Conservation (phyloP, 306 rosid species). For the Adenanthera pavonina region DNA sequence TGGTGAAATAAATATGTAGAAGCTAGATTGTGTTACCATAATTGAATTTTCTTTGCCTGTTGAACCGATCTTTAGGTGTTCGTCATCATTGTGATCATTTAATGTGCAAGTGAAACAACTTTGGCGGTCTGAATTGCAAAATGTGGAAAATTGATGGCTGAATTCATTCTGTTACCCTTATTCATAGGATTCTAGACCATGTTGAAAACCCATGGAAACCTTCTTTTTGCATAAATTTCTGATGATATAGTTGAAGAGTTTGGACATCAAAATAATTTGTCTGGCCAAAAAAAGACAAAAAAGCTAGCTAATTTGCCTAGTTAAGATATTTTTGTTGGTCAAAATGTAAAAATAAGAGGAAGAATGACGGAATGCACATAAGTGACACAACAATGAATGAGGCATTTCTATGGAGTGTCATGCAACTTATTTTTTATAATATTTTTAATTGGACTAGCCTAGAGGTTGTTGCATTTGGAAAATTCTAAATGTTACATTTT, state of each 20-base stretch:
- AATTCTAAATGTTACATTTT: background rate
- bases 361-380: background rate
- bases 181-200: background rate
- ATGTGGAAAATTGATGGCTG: background rate
- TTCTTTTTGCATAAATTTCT: background rate
- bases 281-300: too few species aligned
- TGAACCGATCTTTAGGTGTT: background rate
- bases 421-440: background rate
- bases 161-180: background rate
- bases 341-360: background rate
- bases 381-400: background rate
- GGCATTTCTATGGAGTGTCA: background rate
- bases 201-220: background rate
- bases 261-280: background rate
- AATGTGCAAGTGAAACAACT: constrained; percentile 23
- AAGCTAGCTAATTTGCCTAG: background rate
- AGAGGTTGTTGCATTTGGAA: background rate
- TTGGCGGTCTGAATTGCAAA: background rate
- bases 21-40: background rate
- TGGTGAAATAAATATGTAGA: background rate
- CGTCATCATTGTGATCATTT: background rate
- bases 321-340: background rate
- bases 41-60: background rate
- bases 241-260: background rate
- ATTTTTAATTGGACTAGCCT: constrained; percentile 27